Evolutionary conservation across 768 basidiomycete species (phyloP), one percentile per base, ranked within the genome.

Genomic region (Suillus decipiens): DNA sequence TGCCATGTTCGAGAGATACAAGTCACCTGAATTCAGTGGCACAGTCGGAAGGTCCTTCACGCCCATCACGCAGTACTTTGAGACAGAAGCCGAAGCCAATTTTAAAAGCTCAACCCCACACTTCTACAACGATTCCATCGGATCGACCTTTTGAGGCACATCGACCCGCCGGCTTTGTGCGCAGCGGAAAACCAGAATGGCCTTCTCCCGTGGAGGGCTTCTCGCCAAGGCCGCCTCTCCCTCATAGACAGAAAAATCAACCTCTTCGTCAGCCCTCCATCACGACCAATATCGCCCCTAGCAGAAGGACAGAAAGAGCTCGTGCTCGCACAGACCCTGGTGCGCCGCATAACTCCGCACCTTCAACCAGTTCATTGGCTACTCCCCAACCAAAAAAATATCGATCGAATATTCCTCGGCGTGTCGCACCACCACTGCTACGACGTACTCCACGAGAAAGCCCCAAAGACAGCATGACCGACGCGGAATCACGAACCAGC

Each of bases 321-420:
- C 73, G 74, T n/a, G 66, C 73, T 15, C 72, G 73, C 36, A 74
- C 73, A 1, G 73, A 76, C 34, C 73, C 73, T 2, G 73, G 73
- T 0, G 63, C 66, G 1, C 12, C 58, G 9, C 66, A 67, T 22
- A 68, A 65, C 53, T 57, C 61, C 31, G 48, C 62, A 1, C 28
- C 67, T 39, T 59, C 61, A 53, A 41, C 45, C 1, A 64, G 62
- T 1, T 62, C 43, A 48, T 65, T 19, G 41, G 67, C 33, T 11
- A 17, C 58, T 28, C 70, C 53, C 24, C 69, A 64, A 47, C 47
- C 48, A 58, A 37, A 19, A 41, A 19, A 34, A 19, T 31, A 47
- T 17, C 65, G 59, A 9, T 74, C 73, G 2, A 60, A 71, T 34
- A 74, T 74, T 43, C 73, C 73, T 11, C 70, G 73, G 24, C 69